Base-by-base conservation (phyloP, 2,329 filamentous ascomycete genomes). In the Trichoderma aggressivum region DNA sequence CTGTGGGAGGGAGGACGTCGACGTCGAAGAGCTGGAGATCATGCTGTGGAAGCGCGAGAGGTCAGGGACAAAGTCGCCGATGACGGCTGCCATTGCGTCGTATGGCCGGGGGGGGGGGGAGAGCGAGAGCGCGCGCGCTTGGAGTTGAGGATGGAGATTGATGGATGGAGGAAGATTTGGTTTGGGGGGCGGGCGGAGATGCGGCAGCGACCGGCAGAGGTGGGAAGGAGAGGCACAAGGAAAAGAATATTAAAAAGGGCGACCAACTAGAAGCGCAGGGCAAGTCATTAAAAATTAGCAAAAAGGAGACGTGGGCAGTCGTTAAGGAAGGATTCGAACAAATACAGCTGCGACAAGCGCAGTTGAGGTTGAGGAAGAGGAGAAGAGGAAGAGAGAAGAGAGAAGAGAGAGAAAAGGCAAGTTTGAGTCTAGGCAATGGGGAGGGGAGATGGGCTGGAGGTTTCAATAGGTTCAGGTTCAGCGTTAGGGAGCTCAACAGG, bases 11-110 rank as follows among this genome's bases (percentile, higher is more conserved):
- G 70, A 67, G 14, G 68, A 6, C 12, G 43, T 50, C 28, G 56
- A 56, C 18, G 84, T 76, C 64, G 82, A 82, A 58, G 85, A 80
- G 70, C 82, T 81, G 72, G 83, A 82, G 84, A 93, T 91, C 86
- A 90, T 92, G 83, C 86, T 89, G 84, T 89, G 88, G 82, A 91
- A 91, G 82, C 89, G 88, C 77, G 88, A 86, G 76, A 90, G 86
- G 83, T 93, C 90, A 81, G 92, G 88, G 82, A 90, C 89, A 84
- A 90, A 90, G 85, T 95, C 93, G 81, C 87, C 87, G 76, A 90
- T 86, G 81, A 90, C 81, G 82, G 88, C 85, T 78, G 88, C 89
- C 89, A 91, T 90, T 83, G 81, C 86, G 84, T 84, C 77, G 79
- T 73, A 72, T 34, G 24, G 34, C n/a, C n/a, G 11, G 58, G 26